Evolutionary conservation across 495 filamentous ascomycete genomes (phyloP).

Genomic region (Hypoxylon trugodes): DNA sequence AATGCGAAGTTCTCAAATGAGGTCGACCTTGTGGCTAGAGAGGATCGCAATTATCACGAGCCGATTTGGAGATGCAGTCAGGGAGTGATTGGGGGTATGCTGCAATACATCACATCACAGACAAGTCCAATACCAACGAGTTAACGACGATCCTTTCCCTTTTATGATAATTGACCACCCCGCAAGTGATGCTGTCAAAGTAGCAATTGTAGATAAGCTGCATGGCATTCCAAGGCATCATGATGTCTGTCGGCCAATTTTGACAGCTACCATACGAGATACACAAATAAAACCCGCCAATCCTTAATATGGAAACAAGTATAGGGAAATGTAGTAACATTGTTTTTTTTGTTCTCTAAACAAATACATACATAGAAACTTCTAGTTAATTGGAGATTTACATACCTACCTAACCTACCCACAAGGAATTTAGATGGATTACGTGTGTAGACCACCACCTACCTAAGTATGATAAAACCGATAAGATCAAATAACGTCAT

Average conservation of each 20-base stretch:
- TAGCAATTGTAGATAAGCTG: slow-evolving; percentile 17
- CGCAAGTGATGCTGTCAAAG: slow-evolving; percentile 36
- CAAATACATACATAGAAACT: no score
- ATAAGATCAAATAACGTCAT: slow-evolving; percentile 38
- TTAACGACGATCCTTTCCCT: slow-evolving; percentile 30
- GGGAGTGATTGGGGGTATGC: slow-evolving; percentile 15
- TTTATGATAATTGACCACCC: slow-evolving; percentile 21
- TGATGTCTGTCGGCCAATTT: background rate
- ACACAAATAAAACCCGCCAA: no score
- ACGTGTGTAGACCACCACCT: slow-evolving; percentile 9
- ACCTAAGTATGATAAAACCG: background rate
- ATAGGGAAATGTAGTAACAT: background rate
- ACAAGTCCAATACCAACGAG: slow-evolving; percentile 19
- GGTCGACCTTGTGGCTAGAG: slow-evolving; percentile 1
- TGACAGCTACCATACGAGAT: no score
- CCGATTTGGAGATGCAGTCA: slow-evolving; percentile 22
- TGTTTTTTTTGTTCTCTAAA: background rate
- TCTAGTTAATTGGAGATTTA: no score
- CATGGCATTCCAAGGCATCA: slow-evolving; percentile 31
- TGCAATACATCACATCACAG: slow-evolving; percentile 29
- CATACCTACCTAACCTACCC: no score
- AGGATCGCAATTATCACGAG: slow-evolving; percentile 33
- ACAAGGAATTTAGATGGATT: no score
- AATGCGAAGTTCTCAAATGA: slow-evolving; percentile 9
- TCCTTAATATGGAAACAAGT: background rate